Evolutionary conservation across 768 basidiomycete genomes (phyloP).

Genomic region (Leucosporidium creatinivorum): DNA sequence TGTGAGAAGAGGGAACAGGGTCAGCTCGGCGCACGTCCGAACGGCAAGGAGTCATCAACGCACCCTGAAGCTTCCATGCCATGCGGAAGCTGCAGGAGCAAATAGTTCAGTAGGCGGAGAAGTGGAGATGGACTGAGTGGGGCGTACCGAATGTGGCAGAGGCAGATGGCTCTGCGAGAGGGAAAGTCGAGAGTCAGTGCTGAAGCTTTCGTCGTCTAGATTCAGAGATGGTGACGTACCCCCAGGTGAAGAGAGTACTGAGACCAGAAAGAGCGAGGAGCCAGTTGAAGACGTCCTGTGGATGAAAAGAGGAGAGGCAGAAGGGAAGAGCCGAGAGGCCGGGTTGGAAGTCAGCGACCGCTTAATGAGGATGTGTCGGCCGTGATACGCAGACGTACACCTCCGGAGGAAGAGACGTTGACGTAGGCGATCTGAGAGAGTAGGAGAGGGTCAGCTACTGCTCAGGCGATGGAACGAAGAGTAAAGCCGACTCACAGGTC

Average conservation of each 20-base stretch:
- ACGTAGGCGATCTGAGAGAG: constrained; percentile 29
- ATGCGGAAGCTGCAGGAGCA: constrained; percentile 25
- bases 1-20: too few relatives aligned
- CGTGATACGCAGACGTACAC: too few relatives aligned
- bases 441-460: not conserved
- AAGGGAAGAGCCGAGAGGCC: too few relatives aligned
- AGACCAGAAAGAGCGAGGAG: constrained; percentile 60
- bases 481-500: constrained; percentile 11
- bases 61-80: constrained; percentile 31
- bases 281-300: constrained; percentile 36
- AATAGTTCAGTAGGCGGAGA: too few relatives aligned
- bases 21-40: too few relatives aligned
- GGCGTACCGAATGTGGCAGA: constrained; percentile 30
- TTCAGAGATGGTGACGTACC: constrained; percentile 46
- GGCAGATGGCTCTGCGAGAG: constrained; percentile 25
- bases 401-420: constrained; percentile 50
- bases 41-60: too few relatives aligned
- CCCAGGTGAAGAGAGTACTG: constrained; percentile 62
- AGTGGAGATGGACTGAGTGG: too few relatives aligned
- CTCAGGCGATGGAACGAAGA: not conserved
- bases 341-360: constrained; percentile 32
- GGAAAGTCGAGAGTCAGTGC: not conserved
- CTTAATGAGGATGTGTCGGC: too few relatives aligned
- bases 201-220: not conserved
- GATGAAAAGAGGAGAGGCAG: not conserved